These are phyloP conservation scores for Globisporangium takayamanum DNA, from an alignment of 352 stramenopile species.

Conservation along the genomic window DNA sequence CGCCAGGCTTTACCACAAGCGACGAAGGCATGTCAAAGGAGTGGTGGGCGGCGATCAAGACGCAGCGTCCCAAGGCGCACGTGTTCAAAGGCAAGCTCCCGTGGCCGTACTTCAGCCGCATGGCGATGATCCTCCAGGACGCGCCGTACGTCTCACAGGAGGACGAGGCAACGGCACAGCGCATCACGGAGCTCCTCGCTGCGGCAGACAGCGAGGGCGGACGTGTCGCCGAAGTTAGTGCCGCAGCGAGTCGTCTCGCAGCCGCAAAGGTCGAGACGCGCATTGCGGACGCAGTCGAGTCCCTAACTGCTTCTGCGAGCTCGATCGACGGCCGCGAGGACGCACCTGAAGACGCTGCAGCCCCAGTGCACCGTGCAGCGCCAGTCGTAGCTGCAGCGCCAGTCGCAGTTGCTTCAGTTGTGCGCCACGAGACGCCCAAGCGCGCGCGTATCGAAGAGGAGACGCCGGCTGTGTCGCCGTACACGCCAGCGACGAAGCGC, in stretches of 20 bases:
- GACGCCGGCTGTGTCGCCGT: no score
- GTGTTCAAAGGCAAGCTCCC: constrained; percentile 52
- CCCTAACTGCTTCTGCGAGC: no score
- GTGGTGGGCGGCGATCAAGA: constrained; percentile 45
- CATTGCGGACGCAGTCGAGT: no score
- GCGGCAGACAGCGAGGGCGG: constrained; percentile 1
- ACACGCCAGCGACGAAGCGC: background rate
- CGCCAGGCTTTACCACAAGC: constrained; percentile 24
- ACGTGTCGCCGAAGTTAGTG: no score
- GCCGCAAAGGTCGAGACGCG: no score
- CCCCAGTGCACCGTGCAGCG: no score
- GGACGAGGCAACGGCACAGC: constrained; percentile 14
- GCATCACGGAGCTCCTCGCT: constrained; percentile 18
- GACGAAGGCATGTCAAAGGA: constrained; percentile 30
- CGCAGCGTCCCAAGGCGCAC: constrained; percentile 35
- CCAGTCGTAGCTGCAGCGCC: no score
- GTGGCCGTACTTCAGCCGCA: constrained; percentile 40
- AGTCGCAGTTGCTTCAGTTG: no score
- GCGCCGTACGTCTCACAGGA: constrained; percentile 10
- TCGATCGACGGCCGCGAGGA: no score
- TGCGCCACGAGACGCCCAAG: no score
- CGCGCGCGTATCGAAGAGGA: no score
- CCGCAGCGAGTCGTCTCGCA: background rate
- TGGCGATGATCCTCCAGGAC: constrained; percentile 39
- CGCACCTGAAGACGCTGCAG: no score